Conservation (phyloP, 1,284 basidiomycete species). For the Chondrostereum purpureum region DNA sequence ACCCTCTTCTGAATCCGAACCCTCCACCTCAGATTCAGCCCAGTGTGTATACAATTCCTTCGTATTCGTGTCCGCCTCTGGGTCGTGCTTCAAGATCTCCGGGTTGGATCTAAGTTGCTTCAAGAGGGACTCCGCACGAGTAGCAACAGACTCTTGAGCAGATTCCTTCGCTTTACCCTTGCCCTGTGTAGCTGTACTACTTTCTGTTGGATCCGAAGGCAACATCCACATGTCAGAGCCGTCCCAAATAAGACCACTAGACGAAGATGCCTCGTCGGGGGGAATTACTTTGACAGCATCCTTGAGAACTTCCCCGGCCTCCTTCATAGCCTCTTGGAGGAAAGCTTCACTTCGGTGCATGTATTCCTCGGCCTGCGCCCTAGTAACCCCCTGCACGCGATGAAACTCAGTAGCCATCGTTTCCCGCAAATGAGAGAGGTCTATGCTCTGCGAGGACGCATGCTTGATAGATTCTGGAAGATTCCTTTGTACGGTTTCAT, state of each 20-base stretch:
- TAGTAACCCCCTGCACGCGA: slow-evolving; percentile 64
- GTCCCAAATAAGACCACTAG: slow-evolving; percentile 60
- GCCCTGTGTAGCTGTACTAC: slow-evolving; percentile 14
- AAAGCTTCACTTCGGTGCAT: slow-evolving; percentile 73
- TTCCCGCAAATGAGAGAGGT: slow-evolving; percentile 58
- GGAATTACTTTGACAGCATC: slow-evolving; percentile 89
- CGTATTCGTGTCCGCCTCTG: slow-evolving; percentile 51
- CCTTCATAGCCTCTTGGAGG: slow-evolving; percentile 63
- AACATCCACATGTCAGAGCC: slow-evolving; percentile 79
- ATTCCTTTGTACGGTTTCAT: slow-evolving; percentile 60
- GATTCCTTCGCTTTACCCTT: slow-evolving; percentile 42
- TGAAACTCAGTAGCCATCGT: slow-evolving; percentile 68
- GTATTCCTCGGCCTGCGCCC: slow-evolving; percentile 77
- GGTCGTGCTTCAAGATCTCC: slow-evolving; percentile 72
- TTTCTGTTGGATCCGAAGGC: slow-evolving; percentile 27
- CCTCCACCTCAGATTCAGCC: slow-evolving; percentile 45
- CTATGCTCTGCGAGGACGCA: slow-evolving; percentile 50
- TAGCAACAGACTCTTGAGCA: slow-evolving; percentile 50
- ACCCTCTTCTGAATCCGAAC: slow-evolving; percentile 46
- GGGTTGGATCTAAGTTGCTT: slow-evolving; percentile 72
- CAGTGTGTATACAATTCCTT: slow-evolving; percentile 59
- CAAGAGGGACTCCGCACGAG: slow-evolving; percentile 74
- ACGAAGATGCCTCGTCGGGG: slow-evolving; percentile 47
- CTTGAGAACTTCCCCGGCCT: slow-evolving; percentile 69
- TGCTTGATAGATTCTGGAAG: slow-evolving; percentile 62